Base-by-base conservation (phyloP, 2,329 filamentous ascomycete genomes). In the Orbilia blumenaviensis region DNA sequence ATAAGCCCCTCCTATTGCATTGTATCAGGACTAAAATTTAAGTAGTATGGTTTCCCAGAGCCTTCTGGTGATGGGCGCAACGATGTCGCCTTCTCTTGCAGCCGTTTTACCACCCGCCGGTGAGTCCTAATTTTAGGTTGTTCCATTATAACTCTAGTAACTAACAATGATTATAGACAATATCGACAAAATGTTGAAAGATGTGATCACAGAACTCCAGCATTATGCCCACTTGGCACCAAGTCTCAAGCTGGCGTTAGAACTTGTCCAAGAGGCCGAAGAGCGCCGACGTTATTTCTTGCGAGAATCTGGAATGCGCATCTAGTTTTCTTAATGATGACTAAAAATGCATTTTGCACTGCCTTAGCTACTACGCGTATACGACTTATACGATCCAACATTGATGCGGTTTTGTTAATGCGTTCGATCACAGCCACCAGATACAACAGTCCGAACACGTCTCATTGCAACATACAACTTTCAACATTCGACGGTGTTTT, bases 31-130 rank as follows among this genome's bases (percentile, higher is more conserved):
- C 64, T 64, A 48, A 75, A 46, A 10, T 7, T 36, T 16, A 6
- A 7, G 36, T 56, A 76, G 72, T 21, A 92, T 95, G 81, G 91
- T 94, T 21, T 93, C 91, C 4, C 92, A 95, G 82, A 91, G 91
- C 1, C 85, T 95, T 14, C 85, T 95, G 46, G 88, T 95, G 34
- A 94, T 95, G 92, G 92, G 91, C 5, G 91, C 92, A 14, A 93
- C 90, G 14, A 92, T 94, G 89, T 93, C 90, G 7, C 89, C 89
- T 0, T 89, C 89, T 3, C 87, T 94, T 2, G 89, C 88, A 23
- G 86, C 85, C 58, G 89, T 94, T 42, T 85, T 94, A 29, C 86
- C 86, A 7, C 84, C 87, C 0, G 83, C 81, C 77, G 72, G 72
- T 76, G 38, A 66, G 67, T 46, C n/a, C 3, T 10, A 60, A 48